A percentile compares a stretch with the other conserved stretches of the same genome.
phyloP scores from a whole-genome alignment of 2,329 filamentous ascomycete genomes.

The Exophiala oligosperma region DNA sequence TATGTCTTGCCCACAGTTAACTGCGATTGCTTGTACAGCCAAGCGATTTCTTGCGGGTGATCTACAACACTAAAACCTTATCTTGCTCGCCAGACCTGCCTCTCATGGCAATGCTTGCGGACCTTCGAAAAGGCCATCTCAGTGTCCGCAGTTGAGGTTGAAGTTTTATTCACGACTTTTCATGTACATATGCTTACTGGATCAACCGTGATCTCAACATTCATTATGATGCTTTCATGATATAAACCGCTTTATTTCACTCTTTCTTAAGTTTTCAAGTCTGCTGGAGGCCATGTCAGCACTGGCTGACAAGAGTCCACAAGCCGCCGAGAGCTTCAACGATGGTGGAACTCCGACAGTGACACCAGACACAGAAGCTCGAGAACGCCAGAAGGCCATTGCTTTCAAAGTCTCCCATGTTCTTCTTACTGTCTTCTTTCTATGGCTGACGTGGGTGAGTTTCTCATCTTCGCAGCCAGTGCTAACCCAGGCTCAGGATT shows the following conservation, averaged over 20 bases:
- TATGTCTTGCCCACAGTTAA: too few species aligned
- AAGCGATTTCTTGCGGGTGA: background rate
- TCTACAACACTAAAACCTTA: background rate
- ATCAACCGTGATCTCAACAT: background rate
- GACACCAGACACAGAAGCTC: constrained; percentile 8
- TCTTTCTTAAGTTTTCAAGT: background rate
- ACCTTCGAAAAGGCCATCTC: background rate
- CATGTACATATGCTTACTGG: background rate
- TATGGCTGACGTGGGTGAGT: constrained; percentile 26
- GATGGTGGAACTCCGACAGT: constrained; percentile 3
- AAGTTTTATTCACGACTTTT: background rate
- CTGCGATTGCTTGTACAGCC: too few species aligned
- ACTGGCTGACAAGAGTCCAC: constrained; percentile 6
- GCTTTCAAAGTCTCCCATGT: constrained; percentile 30
- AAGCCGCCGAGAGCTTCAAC: constrained; percentile 11
- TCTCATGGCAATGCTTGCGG: background rate
- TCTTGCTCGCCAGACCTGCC: background rate
- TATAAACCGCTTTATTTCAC: background rate
- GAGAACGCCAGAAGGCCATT: constrained; percentile 17
- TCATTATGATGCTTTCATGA: background rate
- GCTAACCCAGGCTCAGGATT: constrained; percentile 43
- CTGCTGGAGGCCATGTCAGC: constrained; percentile 17
- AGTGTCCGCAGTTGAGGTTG: background rate
- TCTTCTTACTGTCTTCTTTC: constrained; percentile 25
- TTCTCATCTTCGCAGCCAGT: background rate